phyloP scores from a whole-genome alignment of 2,329 filamentous ascomycete species.

The Cladobotryum protrusum region DNA sequence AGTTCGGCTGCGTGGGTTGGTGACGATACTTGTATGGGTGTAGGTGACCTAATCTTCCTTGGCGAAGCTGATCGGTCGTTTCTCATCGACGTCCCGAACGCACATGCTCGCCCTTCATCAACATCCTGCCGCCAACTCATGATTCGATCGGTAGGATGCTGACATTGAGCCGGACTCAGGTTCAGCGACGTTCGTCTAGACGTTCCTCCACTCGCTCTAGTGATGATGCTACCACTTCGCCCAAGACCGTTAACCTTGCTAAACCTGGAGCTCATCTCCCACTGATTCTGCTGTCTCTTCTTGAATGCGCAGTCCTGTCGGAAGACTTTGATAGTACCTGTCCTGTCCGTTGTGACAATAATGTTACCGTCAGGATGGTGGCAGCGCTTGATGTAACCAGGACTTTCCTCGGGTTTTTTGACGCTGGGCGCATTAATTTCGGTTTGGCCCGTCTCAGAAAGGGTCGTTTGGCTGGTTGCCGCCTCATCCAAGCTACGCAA shows the following conservation, averaged over 20 bases:
- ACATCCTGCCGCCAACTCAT: constrained; percentile 76
- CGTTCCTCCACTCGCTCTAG: constrained; percentile 45
- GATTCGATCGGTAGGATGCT: constrained; percentile 62
- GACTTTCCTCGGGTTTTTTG: constrained; percentile 58
- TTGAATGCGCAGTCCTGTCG: constrained; percentile 84
- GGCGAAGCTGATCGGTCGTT: constrained; percentile 53
- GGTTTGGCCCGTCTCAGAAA: constrained; percentile 31
- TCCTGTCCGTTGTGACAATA: constrained; percentile 83
- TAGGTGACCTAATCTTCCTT: constrained; percentile 32
- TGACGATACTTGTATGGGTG: constrained; percentile 30
- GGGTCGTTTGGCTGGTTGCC: constrained; percentile 35
- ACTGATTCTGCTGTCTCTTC: constrained; percentile 70
- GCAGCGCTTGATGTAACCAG: constrained; percentile 70
- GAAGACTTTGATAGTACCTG: constrained; percentile 87
- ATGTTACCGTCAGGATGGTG: constrained; percentile 80
- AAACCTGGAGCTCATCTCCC: constrained; percentile 72
- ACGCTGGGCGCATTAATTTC: constrained; percentile 23
- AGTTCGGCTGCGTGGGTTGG: constrained; percentile 41
- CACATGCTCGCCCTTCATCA: constrained; percentile 36
- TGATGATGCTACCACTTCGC: constrained; percentile 50
- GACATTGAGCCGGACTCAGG: constrained; percentile 24
- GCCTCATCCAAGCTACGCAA: constrained; percentile 67
- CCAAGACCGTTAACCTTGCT: constrained; percentile 58
- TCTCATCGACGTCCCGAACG: constrained; percentile 34
- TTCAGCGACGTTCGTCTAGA: constrained; percentile 51